These are phyloP conservation scores for Fonsecaea monophora DNA, from an alignment of 2,329 filamentous ascomycete genomes.

Conservation along the genomic window DNA sequence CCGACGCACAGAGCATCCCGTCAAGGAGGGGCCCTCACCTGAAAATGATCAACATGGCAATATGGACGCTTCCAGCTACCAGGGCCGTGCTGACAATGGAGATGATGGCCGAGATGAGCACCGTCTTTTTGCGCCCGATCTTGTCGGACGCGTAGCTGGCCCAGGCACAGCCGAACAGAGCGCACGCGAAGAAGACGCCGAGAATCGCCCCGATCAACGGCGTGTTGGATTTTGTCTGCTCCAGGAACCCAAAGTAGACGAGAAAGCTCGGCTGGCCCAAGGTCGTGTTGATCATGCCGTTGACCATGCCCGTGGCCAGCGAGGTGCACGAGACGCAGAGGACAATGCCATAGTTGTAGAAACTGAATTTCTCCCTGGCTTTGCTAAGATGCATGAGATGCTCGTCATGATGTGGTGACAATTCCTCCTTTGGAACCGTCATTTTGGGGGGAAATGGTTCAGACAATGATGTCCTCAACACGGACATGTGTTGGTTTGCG, in stretches of 20 bases:
- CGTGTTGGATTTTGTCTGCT: constrained; percentile 4
- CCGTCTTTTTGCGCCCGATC: constrained; percentile 47
- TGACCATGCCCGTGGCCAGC: constrained; percentile 12
- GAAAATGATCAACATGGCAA: constrained; percentile 43
- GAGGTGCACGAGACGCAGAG: constrained; percentile 6
- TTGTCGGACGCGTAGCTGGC: constrained; percentile 17
- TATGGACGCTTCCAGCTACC: constrained; percentile 43
- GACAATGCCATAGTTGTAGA: constrained; percentile 11
- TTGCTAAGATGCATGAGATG: background rate
- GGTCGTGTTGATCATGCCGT: constrained; percentile 19
- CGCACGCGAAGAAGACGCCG: constrained; percentile 9
- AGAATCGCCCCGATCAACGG: constrained; percentile 15
- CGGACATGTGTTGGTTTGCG: too few relatives aligned
- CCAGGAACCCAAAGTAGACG: constrained; percentile 5
- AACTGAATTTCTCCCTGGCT: background rate
- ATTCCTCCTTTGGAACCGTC: background rate
- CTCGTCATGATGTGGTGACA: background rate
- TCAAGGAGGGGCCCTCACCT: constrained; percentile 37
- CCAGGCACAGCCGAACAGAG: background rate
- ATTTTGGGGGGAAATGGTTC: background rate
- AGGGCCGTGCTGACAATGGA: constrained; percentile 46
- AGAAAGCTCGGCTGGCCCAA: constrained; percentile 14
- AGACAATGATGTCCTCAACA: too few relatives aligned
- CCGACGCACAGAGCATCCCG: background rate
- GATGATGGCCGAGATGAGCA: constrained; percentile 46